These are phyloP conservation scores for Phytopythium chamaehyphon DNA, from an alignment of 352 stramenopile species.

Conservation along the genomic window DNA sequence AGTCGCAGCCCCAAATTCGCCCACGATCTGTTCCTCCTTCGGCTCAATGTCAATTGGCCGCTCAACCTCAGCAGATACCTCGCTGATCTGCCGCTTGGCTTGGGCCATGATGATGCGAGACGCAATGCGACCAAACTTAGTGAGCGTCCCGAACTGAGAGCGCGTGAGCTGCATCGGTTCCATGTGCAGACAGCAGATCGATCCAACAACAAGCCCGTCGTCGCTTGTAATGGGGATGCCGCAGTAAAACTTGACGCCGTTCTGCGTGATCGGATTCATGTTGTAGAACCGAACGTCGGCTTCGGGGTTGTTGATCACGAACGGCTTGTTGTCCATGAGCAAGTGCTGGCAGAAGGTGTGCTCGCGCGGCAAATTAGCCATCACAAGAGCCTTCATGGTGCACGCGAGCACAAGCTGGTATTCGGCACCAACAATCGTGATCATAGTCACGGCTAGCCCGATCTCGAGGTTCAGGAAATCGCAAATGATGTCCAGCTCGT, in stretches of 20 bases:
- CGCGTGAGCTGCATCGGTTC: slow-evolving; percentile 24
- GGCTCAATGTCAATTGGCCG: too few species aligned
- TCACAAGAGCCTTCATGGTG: slow-evolving; percentile 28
- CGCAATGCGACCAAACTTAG: slow-evolving; percentile 29
- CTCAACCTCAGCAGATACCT: too few species aligned
- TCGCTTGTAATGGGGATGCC: slow-evolving; percentile 34
- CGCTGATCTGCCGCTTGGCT: slow-evolving; percentile 17
- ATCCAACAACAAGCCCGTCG: slow-evolving; percentile 25
- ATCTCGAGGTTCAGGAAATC: slow-evolving; percentile 43
- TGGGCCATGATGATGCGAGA: slow-evolving; percentile 33
- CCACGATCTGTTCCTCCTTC: too few species aligned
- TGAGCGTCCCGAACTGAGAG: slow-evolving; percentile 24
- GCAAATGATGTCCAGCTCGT: slow-evolving; percentile 58
- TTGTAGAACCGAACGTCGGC: slow-evolving; percentile 56
- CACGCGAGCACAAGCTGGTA: slow-evolving; percentile 43
- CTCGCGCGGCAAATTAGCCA: slow-evolving; percentile 31
- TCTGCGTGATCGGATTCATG: slow-evolving; percentile 26
- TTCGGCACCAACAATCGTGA: slow-evolving; percentile 52
- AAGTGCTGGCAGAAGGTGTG: slow-evolving; percentile 61
- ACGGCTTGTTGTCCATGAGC: slow-evolving; percentile 53
- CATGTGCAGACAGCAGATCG: slow-evolving; percentile 28
- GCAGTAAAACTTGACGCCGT: slow-evolving; percentile 50
- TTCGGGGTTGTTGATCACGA: slow-evolving; percentile 33
- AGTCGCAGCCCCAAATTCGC: neutral
- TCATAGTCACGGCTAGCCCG: slow-evolving; percentile 42